Base-by-base conservation (phyloP, 768 basidiomycete species). In the Termitomyces sp. region DNA sequence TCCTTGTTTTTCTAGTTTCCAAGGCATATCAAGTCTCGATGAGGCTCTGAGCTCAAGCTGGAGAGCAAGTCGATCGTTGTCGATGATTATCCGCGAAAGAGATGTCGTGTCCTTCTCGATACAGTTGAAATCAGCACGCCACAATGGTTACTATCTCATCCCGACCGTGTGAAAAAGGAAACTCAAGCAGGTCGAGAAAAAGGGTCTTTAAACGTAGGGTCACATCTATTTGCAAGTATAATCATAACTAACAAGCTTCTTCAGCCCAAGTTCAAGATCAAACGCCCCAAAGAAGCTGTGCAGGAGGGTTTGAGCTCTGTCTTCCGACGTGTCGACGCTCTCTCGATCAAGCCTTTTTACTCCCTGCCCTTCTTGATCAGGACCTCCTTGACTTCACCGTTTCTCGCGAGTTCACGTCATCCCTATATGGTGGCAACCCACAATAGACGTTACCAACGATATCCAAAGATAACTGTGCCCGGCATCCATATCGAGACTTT, bases 401-500 rank as follows among this genome's bases (percentile, higher is more conserved):
- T 49, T 37, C 23, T 37, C 48, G 48, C 48, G 48, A 37, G 23
- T 49, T 66, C 43, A 65, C 70, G 55, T 63, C 67, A 1, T 45
- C 44, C 1, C 25, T 49, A 0, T 49, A 49, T 21, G 48, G 35
- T 7, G 48, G 48, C 9, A 49, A 49, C 9, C 48, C 34, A 37
- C 48, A 49, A 23, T 35, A 49, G 35, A 49, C 35, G 8, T 49
- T 49, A 5, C 48, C 48, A 25, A 17, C 23, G 1, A 1, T 50
- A 37, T 50, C 49, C 8, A 37, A 50, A 10, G 35, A 50, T 3
- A 37, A 50, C 9, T 35, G 10, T 5, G 49, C 49, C 17, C 49
- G 25, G 23, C 35, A 39, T 11, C 35, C 66, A 0, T 58, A 66
- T 11, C 35, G 67, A 11, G 61, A 71, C 54, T 72, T 68, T 37